Evolutionary conservation across 164 flowering plant species (phyloP).

Genomic region (Piper betle): DNA sequence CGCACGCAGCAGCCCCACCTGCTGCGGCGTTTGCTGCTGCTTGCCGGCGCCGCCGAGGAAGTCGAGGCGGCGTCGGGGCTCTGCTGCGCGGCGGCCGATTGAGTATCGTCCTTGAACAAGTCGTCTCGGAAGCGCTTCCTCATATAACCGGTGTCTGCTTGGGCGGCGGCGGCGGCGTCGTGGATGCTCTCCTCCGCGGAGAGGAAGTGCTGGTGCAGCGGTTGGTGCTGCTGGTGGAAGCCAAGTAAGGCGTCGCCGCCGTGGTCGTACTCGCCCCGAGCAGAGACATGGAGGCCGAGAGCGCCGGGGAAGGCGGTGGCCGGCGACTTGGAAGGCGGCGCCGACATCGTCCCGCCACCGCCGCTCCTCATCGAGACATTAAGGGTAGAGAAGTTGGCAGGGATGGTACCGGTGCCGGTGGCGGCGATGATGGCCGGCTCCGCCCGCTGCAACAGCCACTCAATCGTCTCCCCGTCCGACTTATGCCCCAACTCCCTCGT

Average conservation of each 20-base stretch:
- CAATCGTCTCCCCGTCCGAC: slow-evolving; percentile 77
- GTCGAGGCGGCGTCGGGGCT: slow-evolving; percentile 9
- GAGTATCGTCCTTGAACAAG: slow-evolving; percentile 53
- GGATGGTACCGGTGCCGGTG: slow-evolving; percentile 83
- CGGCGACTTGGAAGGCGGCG: slow-evolving; percentile 53
- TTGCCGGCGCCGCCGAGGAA: slow-evolving; percentile 11
- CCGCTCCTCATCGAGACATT: slow-evolving; percentile 62
- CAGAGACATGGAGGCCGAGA: slow-evolving; percentile 25
- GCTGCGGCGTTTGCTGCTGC: slow-evolving; percentile 4
- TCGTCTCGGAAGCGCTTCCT: slow-evolving; percentile 64
- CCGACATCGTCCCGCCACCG: slow-evolving; percentile 37
- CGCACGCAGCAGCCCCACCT: slow-evolving; percentile 13
- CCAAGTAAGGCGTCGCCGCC: slow-evolving; percentile 28
- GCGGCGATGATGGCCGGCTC: slow-evolving; percentile 80
- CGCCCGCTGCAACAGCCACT: slow-evolving; percentile 77
- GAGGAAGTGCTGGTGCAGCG: slow-evolving; percentile 24
- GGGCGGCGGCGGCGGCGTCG: slow-evolving; percentile 17
- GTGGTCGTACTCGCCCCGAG: slow-evolving; percentile 18
- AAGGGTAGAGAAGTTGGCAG: slow-evolving; percentile 62
- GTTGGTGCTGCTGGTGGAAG: slow-evolving; percentile 31
- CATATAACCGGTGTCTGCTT: slow-evolving; percentile 26
- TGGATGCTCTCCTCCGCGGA: slow-evolving; percentile 27
- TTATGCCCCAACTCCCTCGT: slow-evolving; percentile 66
- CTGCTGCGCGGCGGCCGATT: slow-evolving; percentile 6
- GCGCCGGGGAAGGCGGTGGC: slow-evolving; percentile 50